Conservation (phyloP, 805 yeast species). For the Cyberlindnera euphorbiae region DNA sequence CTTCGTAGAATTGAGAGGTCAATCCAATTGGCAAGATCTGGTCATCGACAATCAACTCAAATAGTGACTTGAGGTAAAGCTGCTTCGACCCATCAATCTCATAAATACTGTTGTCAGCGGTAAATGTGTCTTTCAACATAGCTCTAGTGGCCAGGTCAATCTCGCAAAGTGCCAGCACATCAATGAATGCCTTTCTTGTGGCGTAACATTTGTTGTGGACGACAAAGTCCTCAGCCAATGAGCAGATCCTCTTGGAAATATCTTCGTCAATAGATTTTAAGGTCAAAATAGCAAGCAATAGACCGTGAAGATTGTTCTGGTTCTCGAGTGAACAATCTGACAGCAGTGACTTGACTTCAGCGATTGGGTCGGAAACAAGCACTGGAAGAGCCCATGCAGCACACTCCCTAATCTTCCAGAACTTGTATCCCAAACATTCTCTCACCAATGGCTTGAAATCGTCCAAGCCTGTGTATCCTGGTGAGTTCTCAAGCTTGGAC, state of each 20-base stretch:
- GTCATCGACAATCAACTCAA: conserved; percentile 25
- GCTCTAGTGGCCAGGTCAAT: conserved; percentile 10
- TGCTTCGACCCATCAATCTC: conserved; percentile 47
- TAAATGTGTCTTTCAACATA: conserved; percentile 33
- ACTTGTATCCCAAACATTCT: conserved; percentile 43
- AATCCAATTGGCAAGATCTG: conserved; percentile 32
- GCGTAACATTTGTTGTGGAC: conserved; percentile 27
- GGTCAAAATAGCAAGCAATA: conserved; percentile 43
- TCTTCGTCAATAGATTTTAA: conserved; percentile 18
- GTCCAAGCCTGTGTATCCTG: conserved; percentile 46
- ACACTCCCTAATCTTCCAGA: conserved; percentile 87
- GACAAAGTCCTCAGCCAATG: conserved; percentile 13
- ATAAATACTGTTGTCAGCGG: conserved; percentile 24
- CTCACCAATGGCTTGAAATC: conserved; percentile 48
- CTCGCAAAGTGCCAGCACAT: conserved; percentile 9
- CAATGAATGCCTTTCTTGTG: conserved; percentile 32
- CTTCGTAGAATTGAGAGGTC: conserved; percentile 38
- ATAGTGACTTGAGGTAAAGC: conserved; percentile 35
- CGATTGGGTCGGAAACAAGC: conserved; percentile 33
- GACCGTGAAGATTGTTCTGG: conserved; percentile 58
- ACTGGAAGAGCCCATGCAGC: conserved; percentile 68
- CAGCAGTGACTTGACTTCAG: conserved; percentile 28
- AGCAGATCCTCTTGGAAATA: conserved; percentile 6
- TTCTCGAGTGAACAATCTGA: conserved; percentile 16
- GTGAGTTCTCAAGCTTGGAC: conserved; percentile 59